Evolutionary conservation across 2,329 filamentous ascomycete species (phyloP).

Genomic region (Teratosphaeria gauchensis): DNA sequence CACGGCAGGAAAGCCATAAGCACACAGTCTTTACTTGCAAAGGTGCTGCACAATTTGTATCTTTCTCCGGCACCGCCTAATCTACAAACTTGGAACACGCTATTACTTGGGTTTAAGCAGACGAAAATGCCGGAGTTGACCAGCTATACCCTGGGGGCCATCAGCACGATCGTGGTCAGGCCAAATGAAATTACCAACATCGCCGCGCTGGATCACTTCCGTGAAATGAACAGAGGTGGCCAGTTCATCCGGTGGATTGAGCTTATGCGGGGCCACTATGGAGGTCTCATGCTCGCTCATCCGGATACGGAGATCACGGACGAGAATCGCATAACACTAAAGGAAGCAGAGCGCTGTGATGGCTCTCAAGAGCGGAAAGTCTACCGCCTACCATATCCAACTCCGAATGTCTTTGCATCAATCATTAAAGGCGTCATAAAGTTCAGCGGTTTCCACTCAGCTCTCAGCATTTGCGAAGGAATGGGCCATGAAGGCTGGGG

Average conservation of each 20-base stretch:
- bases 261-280: constrained; percentile 31
- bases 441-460: constrained; percentile 36
- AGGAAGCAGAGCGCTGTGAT: neutral
- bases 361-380: constrained; percentile 18
- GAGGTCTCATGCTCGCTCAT: constrained; percentile 32
- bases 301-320: constrained; percentile 27
- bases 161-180: constrained; percentile 29
- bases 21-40: constrained; percentile 19
- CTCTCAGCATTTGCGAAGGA: constrained; percentile 32
- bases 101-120: constrained; percentile 55
- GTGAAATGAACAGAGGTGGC: constrained; percentile 18
- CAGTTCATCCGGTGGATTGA: constrained; percentile 31
- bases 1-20: constrained; percentile 9
- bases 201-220: constrained; percentile 33
- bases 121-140: constrained; percentile 17
- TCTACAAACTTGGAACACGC: constrained; percentile 59
- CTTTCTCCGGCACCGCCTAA: constrained; percentile 50
- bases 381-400: constrained; percentile 36
- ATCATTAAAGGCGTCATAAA: constrained; percentile 34
- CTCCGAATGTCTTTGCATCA: constrained; percentile 34
- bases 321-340: constrained; percentile 10
- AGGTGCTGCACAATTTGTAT: constrained; percentile 56
- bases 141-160: constrained; percentile 19
- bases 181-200: constrained; percentile 37
- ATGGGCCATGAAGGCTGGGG: constrained; percentile 39